Evolutionary conservation across 805 yeast species (phyloP), one percentile per base, ranked within the genome.

Genomic region (Lipomyces yamadae): DNA sequence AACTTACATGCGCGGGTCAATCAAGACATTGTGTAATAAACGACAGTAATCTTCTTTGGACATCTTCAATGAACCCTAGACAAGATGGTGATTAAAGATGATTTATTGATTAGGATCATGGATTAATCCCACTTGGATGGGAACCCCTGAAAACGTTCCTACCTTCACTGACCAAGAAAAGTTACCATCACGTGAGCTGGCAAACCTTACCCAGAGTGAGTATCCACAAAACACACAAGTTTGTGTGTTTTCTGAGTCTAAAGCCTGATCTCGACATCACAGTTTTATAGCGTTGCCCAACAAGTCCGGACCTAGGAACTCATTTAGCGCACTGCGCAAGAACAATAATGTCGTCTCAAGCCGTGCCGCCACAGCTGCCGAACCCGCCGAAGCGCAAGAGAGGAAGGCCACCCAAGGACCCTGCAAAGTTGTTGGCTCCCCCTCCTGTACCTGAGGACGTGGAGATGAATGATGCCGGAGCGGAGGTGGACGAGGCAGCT

Each of bases 361-460:
- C 29, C 48, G 24, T 7, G 18, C 7, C 48, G 2, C 48, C 48
- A 42, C 48, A 42, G 7, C 48, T 42, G 13, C 30, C 62, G n/a
- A 56, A 29, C 10, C 63, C 66, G 3, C 63, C 63, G 18, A 53
- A 29, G n/a, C 64, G 67, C 53, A 64, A 60, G 50, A 60, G 63
- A 13, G 67, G 67, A 10, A 45, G 64, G 18, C 48, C 48, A 24
- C 48, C 48, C 15, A 42, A n/a, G 24, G 18, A 42, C n/a, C 24
- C 32, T 29, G 33, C 32, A 8, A 33, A 30, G 15, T 34, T 18
- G 15, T n/a, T 37, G n/a, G 15, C 33, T 13, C 32, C 33, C 2
- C 18, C 18, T 30, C 34, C 18, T 8, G 24, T 34, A 11, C 62
- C 24, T 15, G 39, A 50, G 48, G 33, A 7, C 32, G 30, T 33